Percentiles rank a stretch among this genome's conserved stretches.
These are phyloP conservation scores for Cryptosporidium sp. DNA, from an alignment of 169 alveolate species.

Conservation along the genomic window DNA sequence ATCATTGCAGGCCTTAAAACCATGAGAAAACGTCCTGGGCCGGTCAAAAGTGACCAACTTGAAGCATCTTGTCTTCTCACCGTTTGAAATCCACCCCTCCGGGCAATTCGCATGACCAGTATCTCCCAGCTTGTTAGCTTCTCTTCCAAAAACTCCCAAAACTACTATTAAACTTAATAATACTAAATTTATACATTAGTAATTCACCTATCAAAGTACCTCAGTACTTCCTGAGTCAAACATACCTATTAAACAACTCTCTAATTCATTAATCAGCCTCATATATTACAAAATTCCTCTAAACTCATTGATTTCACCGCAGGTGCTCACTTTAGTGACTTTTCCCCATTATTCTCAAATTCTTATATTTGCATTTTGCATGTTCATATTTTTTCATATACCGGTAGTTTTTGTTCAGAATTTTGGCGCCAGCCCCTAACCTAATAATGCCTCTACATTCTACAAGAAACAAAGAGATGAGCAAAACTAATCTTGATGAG, in stretches of 20 bases:
- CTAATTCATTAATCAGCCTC: slow-evolving; percentile 20
- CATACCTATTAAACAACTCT: slow-evolving; percentile 25
- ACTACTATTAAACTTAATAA: slow-evolving; percentile 35
- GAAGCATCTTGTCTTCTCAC: slow-evolving; percentile 58
- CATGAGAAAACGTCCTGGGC: slow-evolving; percentile 66
- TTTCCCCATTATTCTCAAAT: slow-evolving; percentile 13
- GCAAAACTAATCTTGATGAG: slow-evolving; percentile 52
- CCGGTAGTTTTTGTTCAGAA: background rate
- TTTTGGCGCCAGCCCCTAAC: slow-evolving; percentile 25
- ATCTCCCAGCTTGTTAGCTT: background rate
- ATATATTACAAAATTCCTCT: slow-evolving; percentile 19
- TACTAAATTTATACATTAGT: background rate
- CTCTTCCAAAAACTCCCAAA: slow-evolving; percentile 21
- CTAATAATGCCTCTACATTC: background rate
- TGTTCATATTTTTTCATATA: slow-evolving; percentile 58
- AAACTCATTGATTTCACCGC: slow-evolving; percentile 1
- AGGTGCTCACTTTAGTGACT: background rate
- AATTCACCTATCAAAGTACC: background rate
- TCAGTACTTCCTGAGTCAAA: background rate
- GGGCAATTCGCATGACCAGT: slow-evolving; percentile 52
- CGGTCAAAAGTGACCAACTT: slow-evolving; percentile 54
- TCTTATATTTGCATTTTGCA: slow-evolving; percentile 24
- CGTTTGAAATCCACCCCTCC: slow-evolving; percentile 54
- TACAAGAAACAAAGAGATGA: slow-evolving; percentile 6
- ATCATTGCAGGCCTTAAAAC: slow-evolving; percentile 65